These are phyloP conservation scores for Coffea canephora DNA, from an alignment of 257 asterid genomes.

Conservation along the genomic window DNA sequence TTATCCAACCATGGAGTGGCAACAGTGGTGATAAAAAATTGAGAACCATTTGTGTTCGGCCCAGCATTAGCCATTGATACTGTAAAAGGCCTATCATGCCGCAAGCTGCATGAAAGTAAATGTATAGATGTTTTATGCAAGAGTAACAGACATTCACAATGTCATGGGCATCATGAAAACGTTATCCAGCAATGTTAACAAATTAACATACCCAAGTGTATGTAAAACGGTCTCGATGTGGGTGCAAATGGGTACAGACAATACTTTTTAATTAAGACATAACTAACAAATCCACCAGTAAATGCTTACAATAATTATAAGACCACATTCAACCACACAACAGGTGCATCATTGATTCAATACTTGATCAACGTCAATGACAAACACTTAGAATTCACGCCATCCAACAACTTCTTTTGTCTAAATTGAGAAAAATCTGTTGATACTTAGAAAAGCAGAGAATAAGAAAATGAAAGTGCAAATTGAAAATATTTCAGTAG, in stretches of 20 bases:
- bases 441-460: neutral
- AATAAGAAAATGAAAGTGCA: too few relatives aligned
- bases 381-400: neutral
- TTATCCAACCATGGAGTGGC: conserved; percentile 99
- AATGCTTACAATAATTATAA: neutral
- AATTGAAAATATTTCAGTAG: neutral
- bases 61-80: conserved; percentile 99
- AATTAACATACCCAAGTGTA: neutral
- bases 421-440: neutral
- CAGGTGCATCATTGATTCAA: too few relatives aligned
- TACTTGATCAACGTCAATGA: neutral
- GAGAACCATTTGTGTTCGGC: conserved; percentile 96
- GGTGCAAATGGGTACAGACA: neutral
- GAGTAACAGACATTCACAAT: neutral
- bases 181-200: neutral
- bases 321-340: neutral
- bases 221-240: neutral
- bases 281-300: neutral
- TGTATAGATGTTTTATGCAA: neutral
- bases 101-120: conserved; percentile 57
- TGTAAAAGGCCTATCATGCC: conserved; percentile 97
- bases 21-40: conserved; percentile 89
- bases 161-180: neutral
- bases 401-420: neutral
- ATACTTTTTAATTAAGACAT: neutral